Conservation (phyloP, 2,329 filamentous ascomycete genomes). For the Ilyonectria robusta region DNA sequence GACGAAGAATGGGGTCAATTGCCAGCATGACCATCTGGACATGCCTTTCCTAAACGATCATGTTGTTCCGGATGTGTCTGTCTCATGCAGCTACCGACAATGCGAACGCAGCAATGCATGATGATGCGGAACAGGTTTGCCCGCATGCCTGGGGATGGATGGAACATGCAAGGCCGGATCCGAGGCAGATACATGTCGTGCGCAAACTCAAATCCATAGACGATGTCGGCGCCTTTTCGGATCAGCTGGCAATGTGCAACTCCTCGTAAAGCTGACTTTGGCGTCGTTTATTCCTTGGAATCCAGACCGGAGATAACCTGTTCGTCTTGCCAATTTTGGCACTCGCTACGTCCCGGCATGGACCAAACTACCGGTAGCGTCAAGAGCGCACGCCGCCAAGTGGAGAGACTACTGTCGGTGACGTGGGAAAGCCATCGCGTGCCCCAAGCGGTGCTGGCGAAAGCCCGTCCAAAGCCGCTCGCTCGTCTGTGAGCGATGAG, state of each 20-base stretch:
- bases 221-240: conserved; percentile 17
- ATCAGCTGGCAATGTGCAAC: conserved; percentile 27
- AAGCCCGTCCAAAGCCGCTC: conserved; percentile 32
- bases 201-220: conserved; percentile 24
- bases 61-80: conserved; percentile 14
- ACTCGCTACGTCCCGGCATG: conserved; percentile 17
- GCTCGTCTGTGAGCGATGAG: conserved; percentile 11
- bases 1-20: background rate
- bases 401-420: conserved; percentile 41
- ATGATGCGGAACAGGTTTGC: conserved; percentile 35
- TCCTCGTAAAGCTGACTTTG: conserved; percentile 22
- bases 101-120: conserved; percentile 38
- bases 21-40: background rate
- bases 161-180: conserved; percentile 36
- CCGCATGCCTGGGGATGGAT: conserved; percentile 30
- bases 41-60: background rate
- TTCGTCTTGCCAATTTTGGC: conserved; percentile 34
- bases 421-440: conserved; percentile 39
- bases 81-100: conserved; percentile 36
- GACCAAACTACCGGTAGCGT: conserved; percentile 29
- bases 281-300: conserved; percentile 19
- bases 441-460: conserved; percentile 30
- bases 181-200: conserved; percentile 32
- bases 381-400: conserved; percentile 40
- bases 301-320: conserved; percentile 32